Evolutionary conservation across 345 rosid genomes (phyloP), one percentile per base, ranked within the genome.

Genomic region (Pseudoturritis turrita): DNA sequence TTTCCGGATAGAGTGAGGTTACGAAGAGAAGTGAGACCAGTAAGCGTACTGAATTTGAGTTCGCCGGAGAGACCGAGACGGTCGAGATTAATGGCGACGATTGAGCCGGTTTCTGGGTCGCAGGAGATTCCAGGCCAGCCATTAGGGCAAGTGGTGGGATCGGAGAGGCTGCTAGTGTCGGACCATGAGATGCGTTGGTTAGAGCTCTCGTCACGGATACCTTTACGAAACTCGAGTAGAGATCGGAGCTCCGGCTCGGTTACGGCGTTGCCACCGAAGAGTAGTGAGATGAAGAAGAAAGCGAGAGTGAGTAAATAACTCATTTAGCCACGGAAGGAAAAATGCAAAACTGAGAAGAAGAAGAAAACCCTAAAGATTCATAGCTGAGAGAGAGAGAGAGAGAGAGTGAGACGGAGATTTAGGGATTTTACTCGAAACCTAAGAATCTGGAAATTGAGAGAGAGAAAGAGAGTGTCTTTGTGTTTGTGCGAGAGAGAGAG

Each of bases 181-280:
- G 83, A 71, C 97, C 98, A 94, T 58, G 83, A 61, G 45, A 68
- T 35, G 10, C 81, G 79, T 50, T 60, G 74, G 31, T 74, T 62
- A 0, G 78, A 75, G 4, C 88, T 83, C 68, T 91, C 95, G 44
- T 31, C 49, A 1, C 61, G 78, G 74, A 94, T 91, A 4, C 98
- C 97, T 72, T 94, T 94, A 55, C 83, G 89, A 85, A 94, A 94
- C 84, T 91, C 97, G 7, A 94, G 86, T 1, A 94, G 79, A 44
- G 83, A 80, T 77, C 85, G 79, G 77, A 87, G 77, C 79, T 94
- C 98, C 13, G 58, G 47, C 3, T 75, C 80, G 22, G 86, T 22
- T 9, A 51, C 81, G 62, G 83, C 73, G 65, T 46, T 62, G 50
- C 52, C 51, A 37, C 68, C 53, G 58, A 73, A 17, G 41, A 73